Percentiles rank a stretch among this genome's conserved stretches.
phyloP scores from a whole-genome alignment of 371 early-diverging fungal species.

The Polyrhizophydium stewartii region DNA sequence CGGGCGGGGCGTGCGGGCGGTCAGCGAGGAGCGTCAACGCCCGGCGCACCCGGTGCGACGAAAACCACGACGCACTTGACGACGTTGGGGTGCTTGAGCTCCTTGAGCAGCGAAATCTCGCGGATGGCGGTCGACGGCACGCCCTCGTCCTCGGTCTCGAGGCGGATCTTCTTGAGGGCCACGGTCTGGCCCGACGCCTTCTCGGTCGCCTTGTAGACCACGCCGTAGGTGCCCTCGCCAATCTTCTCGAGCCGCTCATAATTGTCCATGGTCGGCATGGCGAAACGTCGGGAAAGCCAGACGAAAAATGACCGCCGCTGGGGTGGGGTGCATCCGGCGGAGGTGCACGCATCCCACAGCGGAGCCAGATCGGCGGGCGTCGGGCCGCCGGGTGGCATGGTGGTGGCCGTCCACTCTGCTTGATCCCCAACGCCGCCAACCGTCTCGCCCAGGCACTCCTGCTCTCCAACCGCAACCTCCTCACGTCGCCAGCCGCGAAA shows the following conservation, averaged over 20 bases:
- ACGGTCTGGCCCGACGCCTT: conserved; percentile 72
- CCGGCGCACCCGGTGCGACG: background rate
- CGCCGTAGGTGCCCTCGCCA: conserved; percentile 79
- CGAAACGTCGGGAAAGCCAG: no score
- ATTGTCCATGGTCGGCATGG: conserved; percentile 43
- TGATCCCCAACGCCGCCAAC: no score
- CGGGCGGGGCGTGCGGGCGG: no score
- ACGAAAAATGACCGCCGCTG: no score
- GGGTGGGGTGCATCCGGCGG: no score
- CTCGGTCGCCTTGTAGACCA: conserved; percentile 93
- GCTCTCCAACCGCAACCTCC: no score
- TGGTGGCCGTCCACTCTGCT: no score
- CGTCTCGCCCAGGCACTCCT: no score
- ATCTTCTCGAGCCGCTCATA: conserved; percentile 87
- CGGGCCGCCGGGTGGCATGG: no score
- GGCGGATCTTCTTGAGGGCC: conserved; percentile 93
- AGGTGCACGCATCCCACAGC: no score
- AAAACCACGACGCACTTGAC: conserved; percentile 41
- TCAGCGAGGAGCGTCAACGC: background rate
- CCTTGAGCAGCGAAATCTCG: conserved; percentile 97
- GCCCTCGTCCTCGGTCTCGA: conserved; percentile 91
- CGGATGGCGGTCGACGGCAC: conserved; percentile 90
- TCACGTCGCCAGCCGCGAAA: no score
- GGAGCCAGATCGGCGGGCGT: no score
- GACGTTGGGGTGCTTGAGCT: conserved; percentile 88